These are phyloP conservation scores for Plenodomus tracheiphilus DNA, from an alignment of 2,329 filamentous ascomycete genomes.

Conservation along the genomic window DNA sequence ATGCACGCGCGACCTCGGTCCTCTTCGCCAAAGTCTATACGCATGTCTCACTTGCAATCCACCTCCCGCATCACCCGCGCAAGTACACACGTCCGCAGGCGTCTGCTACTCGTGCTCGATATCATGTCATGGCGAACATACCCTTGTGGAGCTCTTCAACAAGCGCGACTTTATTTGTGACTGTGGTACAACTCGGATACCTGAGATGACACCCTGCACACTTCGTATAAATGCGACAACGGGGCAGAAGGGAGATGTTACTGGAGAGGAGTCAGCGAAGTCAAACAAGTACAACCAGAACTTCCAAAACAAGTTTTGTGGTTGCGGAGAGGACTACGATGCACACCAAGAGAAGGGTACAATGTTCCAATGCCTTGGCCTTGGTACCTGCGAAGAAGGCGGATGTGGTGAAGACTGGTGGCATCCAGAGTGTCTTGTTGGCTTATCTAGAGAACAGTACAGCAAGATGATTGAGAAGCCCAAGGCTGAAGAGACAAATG, in stretches of 20 bases:
- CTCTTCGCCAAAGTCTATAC: conserved; percentile 85
- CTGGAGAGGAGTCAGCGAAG: conserved; percentile 70
- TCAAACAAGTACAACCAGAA: conserved; percentile 95
- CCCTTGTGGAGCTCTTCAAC: conserved; percentile 90
- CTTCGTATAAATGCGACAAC: conserved; percentile 74
- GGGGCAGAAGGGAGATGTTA: conserved; percentile 74
- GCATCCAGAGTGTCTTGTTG: conserved; percentile 89
- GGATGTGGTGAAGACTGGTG: conserved; percentile 98
- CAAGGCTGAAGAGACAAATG: conserved; percentile 13
- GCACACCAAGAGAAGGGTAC: conserved; percentile 88
- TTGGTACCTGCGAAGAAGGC: conserved; percentile 77
- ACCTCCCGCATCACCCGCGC: conserved; percentile 64
- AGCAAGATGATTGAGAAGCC: conserved; percentile 50
- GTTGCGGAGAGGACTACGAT: conserved; percentile 85
- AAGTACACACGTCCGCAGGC: conserved; percentile 73
- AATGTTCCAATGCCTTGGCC: conserved; percentile 95
- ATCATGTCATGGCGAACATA: conserved; percentile 93
- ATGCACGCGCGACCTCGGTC: conserved; percentile 87
- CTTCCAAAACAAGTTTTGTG: conserved; percentile 90
- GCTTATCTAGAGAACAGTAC: conserved; percentile 73
- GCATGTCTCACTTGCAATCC: conserved; percentile 94
- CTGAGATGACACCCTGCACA: conserved; percentile 70
- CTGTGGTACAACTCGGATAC: conserved; percentile 84
- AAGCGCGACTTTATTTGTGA: conserved; percentile 97
- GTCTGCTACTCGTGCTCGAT: conserved; percentile 98